Evolutionary conservation across 768 basidiomycete genomes (phyloP), one percentile per base, ranked within the genome.

Genomic region (Mycena alexandri): DNA sequence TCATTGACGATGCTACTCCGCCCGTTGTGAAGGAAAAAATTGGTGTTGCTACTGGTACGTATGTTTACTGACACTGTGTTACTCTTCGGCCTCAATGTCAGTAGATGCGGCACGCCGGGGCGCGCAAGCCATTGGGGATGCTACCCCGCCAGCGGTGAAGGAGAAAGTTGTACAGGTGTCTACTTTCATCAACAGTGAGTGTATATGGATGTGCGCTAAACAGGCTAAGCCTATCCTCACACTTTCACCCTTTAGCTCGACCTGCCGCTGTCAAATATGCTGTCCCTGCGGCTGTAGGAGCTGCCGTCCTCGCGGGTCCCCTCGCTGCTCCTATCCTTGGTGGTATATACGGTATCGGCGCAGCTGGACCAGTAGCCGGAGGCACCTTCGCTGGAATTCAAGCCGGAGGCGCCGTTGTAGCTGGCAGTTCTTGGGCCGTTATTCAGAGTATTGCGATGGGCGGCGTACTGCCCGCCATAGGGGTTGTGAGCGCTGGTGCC

Each of bases 361-460:
- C 57, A 59, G 57, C 46, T 59, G 57, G 57, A 47, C 57, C 57
- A 59, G 57, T 59, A n/a, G n/a, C n/a, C n/a, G n/a, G n/a, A n/a
- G n/a, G n/a, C n/a, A n/a, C n/a, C n/a, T n/a, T n/a, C n/a, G 57
- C 57, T 33, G 57, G 57, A 59, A 59, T 59, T 44, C 57, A 59
- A 59, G 57, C 57, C 57, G 19, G 17, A 13, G 57, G 57, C 44
- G 57, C 57, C 57, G 57, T 59, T 47, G 57, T 47, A 59, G 57
- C 57, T 59, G 57, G 57, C 57, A 59, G 57, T 33, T 59, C 57
- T 47, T 59, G 57, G 57, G 57, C 57, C 44, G 46, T 59, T 47
- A 33, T 59, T 59, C 57, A 59, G 44, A 59, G 57, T 47, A 47
- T 60, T 60, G 58, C 46, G 58, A 60, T 60, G 58, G 58, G 58